phyloP scores from a whole-genome alignment of 768 basidiomycete species.

The Serendipita sp. region DNA sequence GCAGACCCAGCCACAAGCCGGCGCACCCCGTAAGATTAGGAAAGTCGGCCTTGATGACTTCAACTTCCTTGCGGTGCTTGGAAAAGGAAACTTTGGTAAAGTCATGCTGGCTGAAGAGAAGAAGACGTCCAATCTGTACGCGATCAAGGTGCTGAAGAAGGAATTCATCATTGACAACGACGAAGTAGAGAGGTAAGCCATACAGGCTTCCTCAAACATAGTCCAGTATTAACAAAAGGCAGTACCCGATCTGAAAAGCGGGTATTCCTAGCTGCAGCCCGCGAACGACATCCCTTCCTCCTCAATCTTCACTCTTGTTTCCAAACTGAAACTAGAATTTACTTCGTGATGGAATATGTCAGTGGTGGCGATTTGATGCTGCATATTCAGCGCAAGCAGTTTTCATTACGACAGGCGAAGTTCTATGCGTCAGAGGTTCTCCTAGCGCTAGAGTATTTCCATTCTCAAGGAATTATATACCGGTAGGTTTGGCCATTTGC shows the following conservation, averaged over 20 bases:
- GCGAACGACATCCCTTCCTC: constrained; percentile 93
- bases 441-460: constrained; percentile 94
- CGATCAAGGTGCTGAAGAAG: constrained; percentile 99
- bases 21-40: constrained; percentile 35
- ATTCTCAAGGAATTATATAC: constrained; percentile 97
- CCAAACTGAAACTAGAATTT: constrained; percentile 97
- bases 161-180: constrained; percentile 99
- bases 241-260: constrained; percentile 99
- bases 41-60: constrained; percentile 97
- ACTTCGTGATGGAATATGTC: constrained; percentile 99
- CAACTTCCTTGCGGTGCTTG: constrained; percentile 95
- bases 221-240: neutral
- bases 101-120: constrained; percentile 99
- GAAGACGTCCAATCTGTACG: constrained; percentile 70
- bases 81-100: constrained; percentile 99
- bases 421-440: constrained; percentile 93
- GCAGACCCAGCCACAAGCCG: neutral
- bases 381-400: constrained; percentile 98
- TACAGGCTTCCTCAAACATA: constrained; percentile 3
- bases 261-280: constrained; percentile 92
- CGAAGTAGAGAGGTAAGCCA: constrained; percentile 85
- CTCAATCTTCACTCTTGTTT: constrained; percentile 96
- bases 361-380: constrained; percentile 98
- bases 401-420: constrained; percentile 95
- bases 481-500: constrained; percentile 37